phyloP scores from a whole-genome alignment of 352 stramenopile genomes.

The Peronospora farinosa region DNA sequence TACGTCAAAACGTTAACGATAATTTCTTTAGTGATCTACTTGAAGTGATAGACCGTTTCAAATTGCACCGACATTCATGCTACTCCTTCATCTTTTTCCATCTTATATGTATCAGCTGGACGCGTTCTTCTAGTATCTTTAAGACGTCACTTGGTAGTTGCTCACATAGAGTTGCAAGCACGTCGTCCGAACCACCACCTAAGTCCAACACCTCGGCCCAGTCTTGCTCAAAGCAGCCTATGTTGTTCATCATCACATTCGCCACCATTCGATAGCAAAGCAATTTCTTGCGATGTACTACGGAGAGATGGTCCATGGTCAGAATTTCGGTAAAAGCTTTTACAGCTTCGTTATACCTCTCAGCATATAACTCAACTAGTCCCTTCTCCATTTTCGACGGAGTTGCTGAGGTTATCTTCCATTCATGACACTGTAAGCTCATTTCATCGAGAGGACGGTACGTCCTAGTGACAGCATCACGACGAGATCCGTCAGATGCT shows the following conservation, averaged over 20 bases:
- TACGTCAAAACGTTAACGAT: no score
- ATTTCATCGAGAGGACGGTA: slow-evolving; percentile 5
- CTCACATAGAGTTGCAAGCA: background rate
- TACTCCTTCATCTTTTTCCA: no score
- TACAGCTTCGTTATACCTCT: slow-evolving; percentile 1
- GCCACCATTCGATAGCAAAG: slow-evolving; percentile 5
- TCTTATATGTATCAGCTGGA: no score
- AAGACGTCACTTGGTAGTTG: background rate
- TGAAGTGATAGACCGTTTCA: no score
- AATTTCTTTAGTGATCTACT: no score
- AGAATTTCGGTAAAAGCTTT: background rate
- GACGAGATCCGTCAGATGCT: background rate
- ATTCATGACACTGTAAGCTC: slow-evolving; percentile 1
- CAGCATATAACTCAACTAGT: slow-evolving; percentile 1
- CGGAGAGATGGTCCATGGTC: background rate
- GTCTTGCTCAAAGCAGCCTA: background rate
- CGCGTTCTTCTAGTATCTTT: no score
- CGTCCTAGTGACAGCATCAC: background rate
- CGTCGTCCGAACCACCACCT: background rate
- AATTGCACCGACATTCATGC: no score
- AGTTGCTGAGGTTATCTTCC: background rate
- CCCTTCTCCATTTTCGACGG: slow-evolving; percentile 4
- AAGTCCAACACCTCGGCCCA: background rate
- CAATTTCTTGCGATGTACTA: background rate
- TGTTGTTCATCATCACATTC: slow-evolving; percentile 6